Conservation (phyloP, 495 filamentous ascomycete species). For the Rhizodiscina lignyota region DNA sequence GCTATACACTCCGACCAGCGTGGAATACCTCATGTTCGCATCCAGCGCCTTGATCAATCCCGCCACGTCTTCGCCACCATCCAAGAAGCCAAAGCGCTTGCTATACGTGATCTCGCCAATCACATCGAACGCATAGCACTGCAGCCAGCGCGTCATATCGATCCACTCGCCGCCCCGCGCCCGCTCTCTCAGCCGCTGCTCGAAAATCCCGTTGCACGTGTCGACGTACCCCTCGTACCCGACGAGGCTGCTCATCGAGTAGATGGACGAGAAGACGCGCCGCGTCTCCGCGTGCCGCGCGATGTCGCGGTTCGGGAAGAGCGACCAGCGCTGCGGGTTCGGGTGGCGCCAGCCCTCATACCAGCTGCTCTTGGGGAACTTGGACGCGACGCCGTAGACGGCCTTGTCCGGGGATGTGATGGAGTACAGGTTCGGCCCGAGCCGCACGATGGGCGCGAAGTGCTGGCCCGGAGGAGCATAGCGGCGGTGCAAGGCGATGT, state of each 20-base stretch:
- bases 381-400: conserved; percentile 24
- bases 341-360: conserved; percentile 22
- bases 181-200: conserved; percentile 26
- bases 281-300: conserved; percentile 23
- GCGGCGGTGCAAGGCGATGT: conserved; percentile 27
- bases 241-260: conserved; percentile 36
- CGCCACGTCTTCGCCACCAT: conserved; percentile 10
- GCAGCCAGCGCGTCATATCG: conserved; percentile 27
- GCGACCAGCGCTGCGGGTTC: conserved; percentile 17
- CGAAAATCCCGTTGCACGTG: conserved; percentile 31
- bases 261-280: conserved; percentile 25
- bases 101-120: conserved; percentile 9
- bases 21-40: conserved; percentile 3
- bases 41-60: conserved; percentile 3
- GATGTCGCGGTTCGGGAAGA: conserved; percentile 28
- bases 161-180: conserved; percentile 17
- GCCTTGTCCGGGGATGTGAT: conserved; percentile 27
- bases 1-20: conserved; percentile 7
- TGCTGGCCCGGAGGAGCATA: too few relatives aligned
- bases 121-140: conserved; percentile 13
- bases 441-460: conserved; percentile 27
- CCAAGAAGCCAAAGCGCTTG: conserved; percentile 12
- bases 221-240: conserved; percentile 39
- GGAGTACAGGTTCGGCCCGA: conserved; percentile 34
- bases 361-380: conserved; percentile 10